Base-by-base conservation (phyloP, 2,329 filamentous ascomycete species). In the Xylariaceae sp. region DNA sequence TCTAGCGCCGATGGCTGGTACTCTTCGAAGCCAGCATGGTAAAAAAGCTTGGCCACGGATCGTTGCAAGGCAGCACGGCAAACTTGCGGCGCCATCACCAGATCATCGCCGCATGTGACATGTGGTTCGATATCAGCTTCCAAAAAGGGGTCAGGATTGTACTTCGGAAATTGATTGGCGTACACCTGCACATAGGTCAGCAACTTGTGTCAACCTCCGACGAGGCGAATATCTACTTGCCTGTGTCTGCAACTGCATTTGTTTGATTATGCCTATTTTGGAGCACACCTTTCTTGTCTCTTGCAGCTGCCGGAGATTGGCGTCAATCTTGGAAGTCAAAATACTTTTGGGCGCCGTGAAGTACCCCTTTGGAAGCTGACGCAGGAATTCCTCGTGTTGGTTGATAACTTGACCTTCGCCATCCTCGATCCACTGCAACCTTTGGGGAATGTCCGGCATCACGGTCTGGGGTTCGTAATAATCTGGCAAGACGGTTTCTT, bases 231-330 rank as follows among this genome's bases (percentile, higher is more conserved):
- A 41, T 53, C 17, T 6, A 45, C 78, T 71, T 83, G 91, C 90
- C 83, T 97, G 94, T 55, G 92, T 90, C 73, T 99, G 94, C 56
- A 97, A 85, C 76, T 99, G 94, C 94, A 99, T 99, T 77, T 99
- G 94, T 78, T 97, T 99, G 72, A 99, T 94, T 62, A 99, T 91
- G 53, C 90, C 88, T 72, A 99, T 96, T 76, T 97, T 99, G 9
- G 92, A 92, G 69, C 92, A 96, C 35, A 99, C 83, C 72, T 97
- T 97, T 66, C 94, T 84, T 0, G 94, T 99, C 69, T 97, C 93
- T 73, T 99, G 94, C 82, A 99, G 92, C 71, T 97, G 92, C 61
- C 86, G 85, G 75, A 97, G 90, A 68, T 99, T 99, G 57, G 86
- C 84, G 67, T 97, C 90, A 75, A 99, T 88, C 71, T 88, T 93